phyloP scores from a whole-genome alignment of 2,329 filamentous ascomycete genomes.

The Ascocoryne sarcoides region DNA sequence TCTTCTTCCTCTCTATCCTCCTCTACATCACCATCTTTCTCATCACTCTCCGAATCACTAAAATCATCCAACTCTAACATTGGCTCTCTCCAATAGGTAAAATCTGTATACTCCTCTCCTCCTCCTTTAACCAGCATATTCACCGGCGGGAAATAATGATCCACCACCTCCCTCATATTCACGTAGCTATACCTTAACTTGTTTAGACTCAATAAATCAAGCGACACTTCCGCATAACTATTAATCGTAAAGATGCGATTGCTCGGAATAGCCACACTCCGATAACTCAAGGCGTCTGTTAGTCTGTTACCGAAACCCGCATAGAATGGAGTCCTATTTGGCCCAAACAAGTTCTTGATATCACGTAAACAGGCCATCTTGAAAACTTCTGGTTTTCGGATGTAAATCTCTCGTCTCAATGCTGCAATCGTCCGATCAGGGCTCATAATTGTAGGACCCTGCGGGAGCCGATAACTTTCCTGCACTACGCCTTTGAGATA shows the following conservation, averaged over 20 bases:
- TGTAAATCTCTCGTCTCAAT: slow-evolving; percentile 81
- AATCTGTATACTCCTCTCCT: slow-evolving; percentile 93
- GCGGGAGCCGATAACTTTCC: slow-evolving; percentile 76
- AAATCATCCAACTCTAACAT: slow-evolving; percentile 84
- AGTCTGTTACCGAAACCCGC: slow-evolving; percentile 95
- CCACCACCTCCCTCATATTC: slow-evolving; percentile 92
- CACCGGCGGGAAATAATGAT: slow-evolving; percentile 95
- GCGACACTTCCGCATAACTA: slow-evolving; percentile 87
- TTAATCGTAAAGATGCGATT: slow-evolving; percentile 98
- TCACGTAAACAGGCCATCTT: slow-evolving; percentile 98
- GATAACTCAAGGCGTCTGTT: slow-evolving; percentile 92
- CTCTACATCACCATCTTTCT: slow-evolving; percentile 45
- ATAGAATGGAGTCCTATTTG: slow-evolving; percentile 77
- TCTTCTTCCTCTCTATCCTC: slow-evolving; percentile 40
- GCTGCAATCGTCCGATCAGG: slow-evolving; percentile 94
- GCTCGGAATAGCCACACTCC: slow-evolving; percentile 88
- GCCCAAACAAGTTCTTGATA: slow-evolving; percentile 79
- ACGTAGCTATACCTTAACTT: slow-evolving; percentile 96
- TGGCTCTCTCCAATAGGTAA: slow-evolving; percentile 87
- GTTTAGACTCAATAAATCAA: slow-evolving; percentile 84
- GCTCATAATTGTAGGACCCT: slow-evolving; percentile 88
- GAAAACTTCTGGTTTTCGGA: slow-evolving; percentile 96
- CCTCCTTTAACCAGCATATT: slow-evolving; percentile 79
- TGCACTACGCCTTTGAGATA: slow-evolving; percentile 87
- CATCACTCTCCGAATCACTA: slow-evolving; percentile 66